Base-by-base conservation (phyloP, 176 grass and related monocot genomes). In the Carex parvula region DNA sequence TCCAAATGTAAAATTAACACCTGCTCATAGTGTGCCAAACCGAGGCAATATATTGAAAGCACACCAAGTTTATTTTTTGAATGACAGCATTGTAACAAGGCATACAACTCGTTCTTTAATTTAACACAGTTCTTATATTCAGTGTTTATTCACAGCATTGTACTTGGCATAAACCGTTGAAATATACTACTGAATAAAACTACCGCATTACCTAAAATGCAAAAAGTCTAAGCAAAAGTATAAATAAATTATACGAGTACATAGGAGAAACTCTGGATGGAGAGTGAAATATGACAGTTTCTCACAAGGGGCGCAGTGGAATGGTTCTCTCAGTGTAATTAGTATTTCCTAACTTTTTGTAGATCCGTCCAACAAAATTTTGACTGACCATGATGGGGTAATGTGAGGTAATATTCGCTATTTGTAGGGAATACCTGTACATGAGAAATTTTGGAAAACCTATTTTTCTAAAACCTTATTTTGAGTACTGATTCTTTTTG, bases 401-500 rank as follows among this genome's bases (percentile, higher is more conserved):
- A 76, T 55, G 16, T 76, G 46, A 76, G 21, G 44, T 76, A 76
- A 76, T n/a, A n/a, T n/a, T n/a, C n/a, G n/a, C n/a, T n/a, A n/a
- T n/a, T n/a, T n/a, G n/a, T n/a, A n/a, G n/a, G n/a, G n/a, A n/a
- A n/a, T 32, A 57, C 13, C 15, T 87, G 56, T 62, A 79, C 68
- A 69, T 91, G 80, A 60, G 35, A 39, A 42, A 48, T 11, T 53
- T 67, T 26, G 11, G 20, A 13, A 53, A 75, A 53, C 22, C 22
- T 84, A 2, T 2, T 85, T 85, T 22, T 79, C 2, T 79, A 57
- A 63, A 22, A 54, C 10, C 56, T 61, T 90, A 63, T 88, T 21
- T 70, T 42, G 61, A 77, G 50, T 37, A 20, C 64, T 83, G 41
- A 88, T 17, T 50, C 39, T 75, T 88, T 53, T 70, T 79, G 70